Evolutionary conservation across 139 green algal species (phyloP).

Genomic region (Microglena sp.): DNA sequence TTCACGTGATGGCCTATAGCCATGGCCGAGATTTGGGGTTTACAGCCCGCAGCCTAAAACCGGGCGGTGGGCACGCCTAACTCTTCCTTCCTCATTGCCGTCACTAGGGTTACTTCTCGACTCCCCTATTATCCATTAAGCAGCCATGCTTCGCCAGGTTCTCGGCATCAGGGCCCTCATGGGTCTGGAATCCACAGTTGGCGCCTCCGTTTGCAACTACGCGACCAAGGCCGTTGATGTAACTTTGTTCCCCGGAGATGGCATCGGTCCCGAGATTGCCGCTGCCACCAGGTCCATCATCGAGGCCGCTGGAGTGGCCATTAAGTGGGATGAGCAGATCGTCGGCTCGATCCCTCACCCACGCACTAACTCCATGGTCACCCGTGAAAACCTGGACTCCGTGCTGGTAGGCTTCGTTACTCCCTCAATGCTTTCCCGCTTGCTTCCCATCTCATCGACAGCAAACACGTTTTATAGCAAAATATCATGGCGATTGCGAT

Average conservation of each 20-base stretch:
- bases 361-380: conserved; percentile 87
- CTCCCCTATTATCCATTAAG: too few relatives aligned
- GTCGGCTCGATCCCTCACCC: conserved; percentile 76
- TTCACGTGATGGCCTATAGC: too few relatives aligned
- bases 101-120: too few relatives aligned
- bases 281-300: conserved; percentile 74
- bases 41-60: too few relatives aligned
- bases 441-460: not conserved
- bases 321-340: conserved; percentile 87
- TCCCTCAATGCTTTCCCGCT: too few relatives aligned
- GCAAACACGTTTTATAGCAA: not conserved
- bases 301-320: conserved; percentile 55
- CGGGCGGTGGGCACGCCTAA: too few relatives aligned
- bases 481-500: not conserved
- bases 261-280: conserved; percentile 90
- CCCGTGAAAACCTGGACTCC: conserved; percentile 86
- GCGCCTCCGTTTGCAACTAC: not conserved
- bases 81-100: too few relatives aligned
- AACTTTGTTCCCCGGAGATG: conserved; percentile 70
- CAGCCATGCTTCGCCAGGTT: not conserved
- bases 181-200: not conserved
- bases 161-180: not conserved
- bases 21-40: too few relatives aligned
- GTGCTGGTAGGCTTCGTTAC: too few relatives aligned
- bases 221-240: conserved; percentile 30